Evolutionary conservation across 176 grass and related monocot genomes (phyloP).

Genomic region (Triticum timopheevii): DNA sequence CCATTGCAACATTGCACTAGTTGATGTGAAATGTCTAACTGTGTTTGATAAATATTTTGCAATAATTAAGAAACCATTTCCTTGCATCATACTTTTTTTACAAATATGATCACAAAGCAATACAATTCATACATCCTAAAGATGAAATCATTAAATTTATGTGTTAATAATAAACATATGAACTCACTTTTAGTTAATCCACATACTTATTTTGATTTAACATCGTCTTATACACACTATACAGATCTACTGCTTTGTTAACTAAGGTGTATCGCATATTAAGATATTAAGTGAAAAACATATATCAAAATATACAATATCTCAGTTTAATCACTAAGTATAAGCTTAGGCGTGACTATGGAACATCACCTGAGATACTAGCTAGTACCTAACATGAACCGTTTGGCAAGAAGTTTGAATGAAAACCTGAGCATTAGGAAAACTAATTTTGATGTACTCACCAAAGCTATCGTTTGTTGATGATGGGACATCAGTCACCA

Average conservation of each 20-base stretch:
- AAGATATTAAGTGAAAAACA: neutral
- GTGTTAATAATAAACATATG: neutral
- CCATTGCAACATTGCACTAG: neutral
- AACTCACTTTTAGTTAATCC: neutral
- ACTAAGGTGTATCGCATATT: neutral
- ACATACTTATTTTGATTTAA: neutral
- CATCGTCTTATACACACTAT: neutral
- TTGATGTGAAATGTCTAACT: neutral
- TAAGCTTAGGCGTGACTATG: neutral
- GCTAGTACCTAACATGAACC: neutral
- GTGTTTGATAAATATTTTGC: neutral
- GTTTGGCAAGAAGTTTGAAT: neutral
- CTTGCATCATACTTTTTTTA: too few species aligned
- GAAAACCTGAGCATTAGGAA: neutral
- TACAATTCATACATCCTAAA: neutral
- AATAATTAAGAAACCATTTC: neutral
- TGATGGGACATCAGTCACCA: slow-evolving; percentile 90
- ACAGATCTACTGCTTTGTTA: neutral
- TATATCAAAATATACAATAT: neutral
- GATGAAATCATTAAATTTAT: neutral
- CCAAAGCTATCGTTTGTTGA: slow-evolving; percentile 79
- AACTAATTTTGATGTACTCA: slow-evolving; percentile 35
- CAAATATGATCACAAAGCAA: too few species aligned
- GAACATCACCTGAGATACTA: neutral
- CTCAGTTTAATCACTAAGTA: neutral